Evolutionary conservation across 2,329 filamentous ascomycete species (phyloP).

Genomic region (Penicillium paneum): DNA sequence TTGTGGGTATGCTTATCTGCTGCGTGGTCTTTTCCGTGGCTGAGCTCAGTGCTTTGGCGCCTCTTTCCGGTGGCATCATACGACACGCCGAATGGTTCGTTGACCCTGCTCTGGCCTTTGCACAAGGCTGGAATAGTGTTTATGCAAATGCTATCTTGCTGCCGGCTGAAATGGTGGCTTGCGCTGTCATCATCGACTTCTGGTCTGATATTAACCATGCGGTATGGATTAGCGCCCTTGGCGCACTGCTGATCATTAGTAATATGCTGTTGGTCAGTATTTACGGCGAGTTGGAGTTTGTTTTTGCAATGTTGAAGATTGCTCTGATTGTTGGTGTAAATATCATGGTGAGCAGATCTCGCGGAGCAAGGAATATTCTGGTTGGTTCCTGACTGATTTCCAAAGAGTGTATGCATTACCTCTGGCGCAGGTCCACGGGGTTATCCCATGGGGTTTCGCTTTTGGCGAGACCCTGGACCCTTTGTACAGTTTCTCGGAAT

Average conservation of each 20-base stretch:
- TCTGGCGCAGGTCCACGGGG: conserved; percentile 35
- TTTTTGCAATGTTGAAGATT: conserved; percentile 56
- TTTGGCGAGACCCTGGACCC: conserved; percentile 42
- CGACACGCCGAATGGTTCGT: conserved; percentile 3
- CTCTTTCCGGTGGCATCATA: conserved; percentile 2
- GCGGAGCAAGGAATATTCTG: neutral
- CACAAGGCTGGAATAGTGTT: conserved; percentile 1
- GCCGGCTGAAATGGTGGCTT: conserved; percentile 3
- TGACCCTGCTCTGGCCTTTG: conserved; percentile 1
- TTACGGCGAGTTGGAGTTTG: conserved; percentile 52
- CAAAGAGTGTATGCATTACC: conserved; percentile 19
- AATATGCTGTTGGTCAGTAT: conserved; percentile 23
- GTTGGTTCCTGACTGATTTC: neutral
- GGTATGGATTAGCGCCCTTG: neutral
- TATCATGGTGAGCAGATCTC: conserved; percentile 46
- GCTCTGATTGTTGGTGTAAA: conserved; percentile 59
- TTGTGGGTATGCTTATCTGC: conserved; percentile 34
- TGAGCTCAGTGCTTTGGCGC: conserved; percentile 1
- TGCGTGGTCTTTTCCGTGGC: conserved; percentile 26
- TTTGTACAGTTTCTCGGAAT: conserved; percentile 41
- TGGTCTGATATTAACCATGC: conserved; percentile 3
- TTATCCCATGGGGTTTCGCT: conserved; percentile 37
- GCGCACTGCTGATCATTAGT: neutral
- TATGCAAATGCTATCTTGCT: conserved; percentile 1
- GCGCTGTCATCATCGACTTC: conserved; percentile 5